Conservation (phyloP, 441 rosid genomes). For the Euphorbia corollata region DNA sequence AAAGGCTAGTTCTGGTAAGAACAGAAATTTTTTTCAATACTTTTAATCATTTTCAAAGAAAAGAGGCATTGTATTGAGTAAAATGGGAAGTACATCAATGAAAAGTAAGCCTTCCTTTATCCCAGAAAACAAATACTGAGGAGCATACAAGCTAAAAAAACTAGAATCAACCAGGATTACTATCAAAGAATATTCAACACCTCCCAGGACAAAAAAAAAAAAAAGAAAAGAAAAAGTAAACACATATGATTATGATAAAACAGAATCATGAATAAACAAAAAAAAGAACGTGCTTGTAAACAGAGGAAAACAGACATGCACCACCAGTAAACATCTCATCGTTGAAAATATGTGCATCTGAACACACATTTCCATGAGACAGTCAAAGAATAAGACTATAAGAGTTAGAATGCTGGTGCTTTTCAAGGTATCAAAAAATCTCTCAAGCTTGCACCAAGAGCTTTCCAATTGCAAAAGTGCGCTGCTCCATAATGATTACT, state of each 20-base stretch:
- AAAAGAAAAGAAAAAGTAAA: background rate
- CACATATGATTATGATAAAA: background rate
- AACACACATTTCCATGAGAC: background rate
- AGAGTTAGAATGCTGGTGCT: background rate
- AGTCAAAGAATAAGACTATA: background rate
- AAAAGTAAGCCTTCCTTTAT: background rate
- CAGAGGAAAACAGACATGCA: background rate
- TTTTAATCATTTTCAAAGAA: too few relatives aligned
- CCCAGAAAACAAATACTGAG: background rate
- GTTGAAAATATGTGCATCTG: background rate
- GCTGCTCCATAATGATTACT: background rate
- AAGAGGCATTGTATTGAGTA: background rate
- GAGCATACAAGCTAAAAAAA: background rate
- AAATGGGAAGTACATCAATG: background rate
- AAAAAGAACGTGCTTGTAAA: background rate
- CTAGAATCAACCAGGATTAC: background rate
- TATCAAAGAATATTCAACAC: background rate
- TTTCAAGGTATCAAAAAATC: background rate
- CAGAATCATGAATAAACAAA: background rate
- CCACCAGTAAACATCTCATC: background rate
- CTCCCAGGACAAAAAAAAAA: background rate
- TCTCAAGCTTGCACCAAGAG: background rate
- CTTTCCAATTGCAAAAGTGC: background rate
- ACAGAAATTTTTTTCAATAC: background rate
- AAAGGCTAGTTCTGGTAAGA: background rate